phyloP scores from a whole-genome alignment of 768 basidiomycete species.

The Cyclocybe cylindracea region DNA sequence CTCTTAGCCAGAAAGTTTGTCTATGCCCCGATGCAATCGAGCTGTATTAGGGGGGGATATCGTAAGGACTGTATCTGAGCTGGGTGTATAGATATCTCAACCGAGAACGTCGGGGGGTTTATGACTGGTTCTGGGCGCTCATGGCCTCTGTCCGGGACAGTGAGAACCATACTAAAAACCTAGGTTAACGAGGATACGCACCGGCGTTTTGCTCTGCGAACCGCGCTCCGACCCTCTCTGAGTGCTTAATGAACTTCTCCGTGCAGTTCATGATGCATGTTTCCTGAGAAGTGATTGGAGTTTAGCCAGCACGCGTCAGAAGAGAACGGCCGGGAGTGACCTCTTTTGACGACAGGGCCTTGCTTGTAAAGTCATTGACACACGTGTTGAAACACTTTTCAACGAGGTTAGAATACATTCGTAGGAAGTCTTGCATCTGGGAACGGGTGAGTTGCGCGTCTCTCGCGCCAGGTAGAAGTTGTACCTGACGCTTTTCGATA shows the following conservation, averaged over 20 bases:
- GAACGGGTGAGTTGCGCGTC: slow-evolving; percentile 4
- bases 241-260: slow-evolving; percentile 97
- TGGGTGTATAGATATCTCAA: neutral
- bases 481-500: slow-evolving; percentile 96
- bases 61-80: too few relatives aligned
- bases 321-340: slow-evolving; percentile 35
- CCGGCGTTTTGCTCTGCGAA: slow-evolving; percentile 94
- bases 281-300: slow-evolving; percentile 50
- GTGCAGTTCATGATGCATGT: slow-evolving; percentile 91
- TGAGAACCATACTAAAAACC: neutral
- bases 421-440: slow-evolving; percentile 98
- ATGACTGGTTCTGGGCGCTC: slow-evolving; percentile 40
- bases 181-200: slow-evolving; percentile 37
- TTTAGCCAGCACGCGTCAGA: neutral
- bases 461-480: neutral
- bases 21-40: too few relatives aligned
- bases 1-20: too few relatives aligned
- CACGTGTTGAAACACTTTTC: slow-evolving; percentile 96
- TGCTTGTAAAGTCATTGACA: slow-evolving; percentile 96
- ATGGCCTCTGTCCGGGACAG: slow-evolving; percentile 34
- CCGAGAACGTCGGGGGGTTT: slow-evolving; percentile 3
- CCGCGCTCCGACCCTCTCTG: slow-evolving; percentile 87
- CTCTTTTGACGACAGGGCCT: slow-evolving; percentile 92
- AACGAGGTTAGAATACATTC: slow-evolving; percentile 90
- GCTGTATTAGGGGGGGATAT: too few relatives aligned